Evolutionary conservation across 73 alveolate species (phyloP).

Genomic region (Loxodes magnus): DNA sequence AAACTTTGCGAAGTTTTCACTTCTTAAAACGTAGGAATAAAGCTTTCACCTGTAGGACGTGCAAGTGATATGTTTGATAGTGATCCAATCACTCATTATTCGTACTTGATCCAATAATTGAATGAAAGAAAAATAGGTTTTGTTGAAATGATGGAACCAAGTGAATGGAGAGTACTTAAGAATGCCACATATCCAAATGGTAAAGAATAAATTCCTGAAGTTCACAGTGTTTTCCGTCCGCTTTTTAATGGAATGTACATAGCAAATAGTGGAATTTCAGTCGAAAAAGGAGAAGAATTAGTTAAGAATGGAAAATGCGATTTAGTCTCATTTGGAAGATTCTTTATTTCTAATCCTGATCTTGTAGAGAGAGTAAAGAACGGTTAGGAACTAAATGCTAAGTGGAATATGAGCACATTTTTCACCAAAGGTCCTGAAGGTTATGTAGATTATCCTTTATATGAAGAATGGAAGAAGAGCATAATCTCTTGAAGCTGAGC

Average conservation of each 20-base stretch:
- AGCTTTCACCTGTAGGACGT: neutral
- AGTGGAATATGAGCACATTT: constrained; percentile 17
- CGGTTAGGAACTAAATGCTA: constrained; percentile 17
- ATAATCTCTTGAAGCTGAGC: too few relatives aligned
- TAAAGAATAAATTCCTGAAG: constrained; percentile 21
- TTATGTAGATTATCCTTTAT: constrained; percentile 26
- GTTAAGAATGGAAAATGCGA: constrained; percentile 27
- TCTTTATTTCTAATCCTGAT: constrained; percentile 26
- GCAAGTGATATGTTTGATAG: too few relatives aligned
- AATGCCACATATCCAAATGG: constrained; percentile 17
- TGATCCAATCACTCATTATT: neutral
- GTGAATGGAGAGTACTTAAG: too few relatives aligned
- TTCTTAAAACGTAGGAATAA: neutral
- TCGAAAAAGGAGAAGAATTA: constrained; percentile 14
- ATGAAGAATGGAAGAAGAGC: too few relatives aligned
- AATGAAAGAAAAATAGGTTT: constrained; percentile 31
- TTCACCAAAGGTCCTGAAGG: constrained; percentile 25
- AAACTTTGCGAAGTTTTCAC: constrained; percentile 38
- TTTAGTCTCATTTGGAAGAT: constrained; percentile 24
- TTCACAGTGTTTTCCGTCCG: constrained; percentile 14
- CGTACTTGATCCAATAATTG: constrained; percentile 21
- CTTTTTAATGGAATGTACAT: constrained; percentile 18
- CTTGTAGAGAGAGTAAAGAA: constrained; percentile 21
- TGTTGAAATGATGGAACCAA: constrained; percentile 23
- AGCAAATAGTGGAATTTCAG: constrained; percentile 23